Conservation (phyloP, 2,329 filamentous ascomycete genomes). For the Exophiala sp. region DNA sequence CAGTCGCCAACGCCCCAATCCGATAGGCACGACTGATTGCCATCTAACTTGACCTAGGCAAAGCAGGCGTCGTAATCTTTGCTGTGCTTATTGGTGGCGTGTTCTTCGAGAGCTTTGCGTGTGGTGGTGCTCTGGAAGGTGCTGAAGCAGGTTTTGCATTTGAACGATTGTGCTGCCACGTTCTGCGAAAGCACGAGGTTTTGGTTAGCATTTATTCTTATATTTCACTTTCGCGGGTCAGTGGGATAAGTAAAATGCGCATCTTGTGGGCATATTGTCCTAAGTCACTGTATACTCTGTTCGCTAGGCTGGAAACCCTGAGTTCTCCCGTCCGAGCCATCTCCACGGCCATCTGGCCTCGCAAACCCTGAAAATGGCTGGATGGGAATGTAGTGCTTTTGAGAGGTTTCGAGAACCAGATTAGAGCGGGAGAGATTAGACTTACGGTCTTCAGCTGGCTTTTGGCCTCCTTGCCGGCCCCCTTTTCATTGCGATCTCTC, state of each 20-base stretch:
- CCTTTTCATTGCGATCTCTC: conserved; percentile 68
- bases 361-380: too few species aligned
- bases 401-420: neutral
- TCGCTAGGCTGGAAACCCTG: too few species aligned
- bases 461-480: conserved; percentile 52
- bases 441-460: conserved; percentile 67
- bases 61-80: conserved; percentile 71
- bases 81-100: conserved; percentile 71
- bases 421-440: conserved; percentile 26
- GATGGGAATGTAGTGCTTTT: too few species aligned
- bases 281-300: too few species aligned
- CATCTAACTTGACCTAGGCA: conserved; percentile 31
- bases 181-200: conserved; percentile 52
- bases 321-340: too few species aligned
- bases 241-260: too few species aligned
- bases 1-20: neutral
- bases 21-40: neutral
- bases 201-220: neutral
- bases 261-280: too few species aligned
- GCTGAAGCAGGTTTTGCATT: conserved; percentile 72
- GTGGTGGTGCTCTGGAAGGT: conserved; percentile 77
- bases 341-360: too few species aligned
- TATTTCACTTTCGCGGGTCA: too few species aligned
- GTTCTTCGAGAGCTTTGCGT: conserved; percentile 66
- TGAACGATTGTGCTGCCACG: conserved; percentile 69